Evolutionary conservation across 768 basidiomycete genomes (phyloP), one percentile per base, ranked within the genome.

Genomic region (Trametes cingulata): DNA sequence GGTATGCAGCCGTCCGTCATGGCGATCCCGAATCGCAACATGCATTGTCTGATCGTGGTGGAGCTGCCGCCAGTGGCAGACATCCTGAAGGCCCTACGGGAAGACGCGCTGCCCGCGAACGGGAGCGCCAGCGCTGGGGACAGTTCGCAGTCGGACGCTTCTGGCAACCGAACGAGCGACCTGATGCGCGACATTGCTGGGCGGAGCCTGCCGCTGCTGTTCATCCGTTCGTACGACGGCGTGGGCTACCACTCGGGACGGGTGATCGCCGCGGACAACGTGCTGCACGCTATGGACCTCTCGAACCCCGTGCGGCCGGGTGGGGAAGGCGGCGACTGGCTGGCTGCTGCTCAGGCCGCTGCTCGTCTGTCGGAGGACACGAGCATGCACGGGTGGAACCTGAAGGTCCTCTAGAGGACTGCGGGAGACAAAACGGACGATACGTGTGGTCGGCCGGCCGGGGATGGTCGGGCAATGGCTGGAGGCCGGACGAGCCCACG

Each of bases 221-320:
- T 94, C 70, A 92, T 94, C 58, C 85, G 92, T 33, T 78, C 87
- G 15, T 82, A 78, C 41, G 92, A 94, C 66, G 91, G 93, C n/a
- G 85, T 93, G 29, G 92, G 92, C 4, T 94, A 93, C 71, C 90
- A 93, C 71, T 93, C 93, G 20, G 91, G 91, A 37, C 83, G 91
- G 62, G 90, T 88, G 42, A 85, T 94, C 58, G 82, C 90, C 17
- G 90, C 89, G 69, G 91, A 93, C 71, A 90, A 90, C 68, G 82
- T 90, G 17, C 90, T 91, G 73, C 85, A 87, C 67, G 73, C 78
- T 15, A 81, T 91, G 74, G 86, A 89, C 68, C 76, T 91, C 49
- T 80, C 86, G 68, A 72, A 61, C 20, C 64, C 72, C 19, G 69
- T 37, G 46, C 73, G 81, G 2, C 73, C 75, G 29, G 76, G 79